Evolutionary conservation across 805 yeast genomes (phyloP).

Genomic region (Nakazawaea anatomiae): DNA sequence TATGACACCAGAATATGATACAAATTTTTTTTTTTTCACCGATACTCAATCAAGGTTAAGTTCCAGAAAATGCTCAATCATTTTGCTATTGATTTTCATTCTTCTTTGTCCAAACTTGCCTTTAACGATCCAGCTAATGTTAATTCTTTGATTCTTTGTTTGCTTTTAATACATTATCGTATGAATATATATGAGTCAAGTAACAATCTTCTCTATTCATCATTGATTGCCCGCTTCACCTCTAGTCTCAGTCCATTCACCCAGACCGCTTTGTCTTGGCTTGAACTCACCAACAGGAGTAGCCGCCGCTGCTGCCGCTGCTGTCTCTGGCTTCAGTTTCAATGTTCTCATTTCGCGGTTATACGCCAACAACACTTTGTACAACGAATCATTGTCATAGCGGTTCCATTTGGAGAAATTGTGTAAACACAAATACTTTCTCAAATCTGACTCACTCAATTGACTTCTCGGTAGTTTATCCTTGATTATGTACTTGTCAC

Average conservation of each 20-base stretch:
- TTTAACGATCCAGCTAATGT: too few species aligned
- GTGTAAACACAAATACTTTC: slow-evolving; percentile 25
- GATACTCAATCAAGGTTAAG: too few species aligned
- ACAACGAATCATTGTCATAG: slow-evolving; percentile 29
- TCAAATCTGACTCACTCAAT: slow-evolving; percentile 34
- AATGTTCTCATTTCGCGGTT: slow-evolving; percentile 24
- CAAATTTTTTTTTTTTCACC: too few species aligned
- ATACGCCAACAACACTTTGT: slow-evolving; percentile 30
- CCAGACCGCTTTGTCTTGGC: slow-evolving; percentile 73
- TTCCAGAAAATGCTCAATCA: too few species aligned
- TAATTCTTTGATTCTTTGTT: background rate
- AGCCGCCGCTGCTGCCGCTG: background rate
- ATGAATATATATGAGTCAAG: background rate
- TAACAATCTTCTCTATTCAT: background rate
- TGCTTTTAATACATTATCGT: background rate
- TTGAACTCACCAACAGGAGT: slow-evolving; percentile 17
- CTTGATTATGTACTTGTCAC: slow-evolving; percentile 54
- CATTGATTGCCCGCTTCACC: slow-evolving; percentile 63
- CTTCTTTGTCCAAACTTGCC: too few species aligned
- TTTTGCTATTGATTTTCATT: too few species aligned
- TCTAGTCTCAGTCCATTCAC: slow-evolving; percentile 68
- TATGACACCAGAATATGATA: too few species aligned
- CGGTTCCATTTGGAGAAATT: slow-evolving; percentile 28
- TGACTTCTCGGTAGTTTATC: slow-evolving; percentile 40
- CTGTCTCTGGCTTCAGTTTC: background rate